Base-by-base conservation (phyloP, 768 basidiomycete genomes). In the Ramaria rubella region DNA sequence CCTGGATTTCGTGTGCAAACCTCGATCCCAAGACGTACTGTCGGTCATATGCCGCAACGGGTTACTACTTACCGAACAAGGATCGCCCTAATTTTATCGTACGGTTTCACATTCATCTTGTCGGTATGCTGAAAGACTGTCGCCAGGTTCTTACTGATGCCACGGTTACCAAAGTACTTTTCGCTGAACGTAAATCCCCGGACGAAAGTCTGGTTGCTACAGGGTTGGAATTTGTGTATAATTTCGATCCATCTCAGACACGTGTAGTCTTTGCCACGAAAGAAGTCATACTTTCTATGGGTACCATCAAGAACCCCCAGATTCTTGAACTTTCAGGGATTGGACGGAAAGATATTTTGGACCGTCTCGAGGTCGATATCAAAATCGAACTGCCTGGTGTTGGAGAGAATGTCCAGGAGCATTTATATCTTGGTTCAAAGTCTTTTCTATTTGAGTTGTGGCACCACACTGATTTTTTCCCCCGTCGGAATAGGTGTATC, bases 311-410 rank as follows among this genome's bases (percentile, higher is more conserved):
- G 59, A 75, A 75, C 3, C 72, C 78, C 5, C 77, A 81, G 61
- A 68, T 85, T 8, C 74, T 83, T 1, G 79, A 83, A 61, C 67
- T 83, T 2, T 86, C 84, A 0, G 87, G 90, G 5, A 84, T 94
- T 53, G 90, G 90, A 2, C 73, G 77, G 0, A 61, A 65, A 2
- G 64, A 68, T 0, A 61, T 85, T 38, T 70, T 90, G 38, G 63
- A 76, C 38, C 69, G 68, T 31, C 69, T 78, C 52, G 73, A 72
- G 11, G 77, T 91, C 30, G 61, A 69, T 6, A 71, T 74, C 57
- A 49, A 81, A 26, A 74, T 86, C 14, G 81, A 87, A 53, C 77
- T 90, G 14, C 86, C 87, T 1, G 85, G 84, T 17, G 89, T 94
- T 0, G 89, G 90, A 11, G 83, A 86, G 64, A 80, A 88, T 60